Percentiles rank a stretch among this genome's conserved stretches.
These are phyloP conservation scores for Pichia ethanolica DNA, from an alignment of 805 yeast genomes.

Conservation along the genomic window DNA sequence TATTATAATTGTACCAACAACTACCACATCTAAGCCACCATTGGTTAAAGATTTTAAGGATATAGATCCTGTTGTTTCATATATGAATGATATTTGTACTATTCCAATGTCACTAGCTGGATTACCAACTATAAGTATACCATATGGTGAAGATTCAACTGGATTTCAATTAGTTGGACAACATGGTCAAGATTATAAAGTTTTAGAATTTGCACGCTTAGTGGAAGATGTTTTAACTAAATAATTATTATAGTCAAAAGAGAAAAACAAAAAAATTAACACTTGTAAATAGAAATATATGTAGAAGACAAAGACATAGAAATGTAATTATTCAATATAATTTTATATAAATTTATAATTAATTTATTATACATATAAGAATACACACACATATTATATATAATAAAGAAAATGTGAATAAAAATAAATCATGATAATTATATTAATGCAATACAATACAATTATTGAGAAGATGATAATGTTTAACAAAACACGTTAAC, in stretches of 20 bases:
- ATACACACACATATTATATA: too few relatives aligned
- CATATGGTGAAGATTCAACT: constrained; percentile 41
- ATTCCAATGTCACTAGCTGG: constrained; percentile 92
- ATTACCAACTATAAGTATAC: constrained; percentile 76
- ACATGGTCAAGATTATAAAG: constrained; percentile 66
- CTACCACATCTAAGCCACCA: constrained; percentile 38
- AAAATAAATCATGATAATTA: too few relatives aligned
- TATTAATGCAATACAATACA: too few relatives aligned
- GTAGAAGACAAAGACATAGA: neutral
- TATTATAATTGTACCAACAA: constrained; percentile 66
- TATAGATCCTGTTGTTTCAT: constrained; percentile 45
- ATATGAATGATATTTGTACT: constrained; percentile 76
- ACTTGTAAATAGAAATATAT: neutral
- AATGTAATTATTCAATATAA: too few relatives aligned
- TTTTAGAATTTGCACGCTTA: constrained; percentile 35
- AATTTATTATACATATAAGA: too few relatives aligned
- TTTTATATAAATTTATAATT: too few relatives aligned
- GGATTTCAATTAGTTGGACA: constrained; percentile 86
- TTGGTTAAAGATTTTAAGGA: constrained; percentile 14
- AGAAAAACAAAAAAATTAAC: neutral
- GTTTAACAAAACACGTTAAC: too few relatives aligned
- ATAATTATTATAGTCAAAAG: neutral
- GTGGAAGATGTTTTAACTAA: constrained; percentile 2
- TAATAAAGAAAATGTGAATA: too few relatives aligned
- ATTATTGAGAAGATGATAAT: too few relatives aligned